Percentiles rank a stretch among this genome's conserved stretches.
Conservation (phyloP, 768 basidiomycete species). For the Phanerochaete sordida region DNA sequence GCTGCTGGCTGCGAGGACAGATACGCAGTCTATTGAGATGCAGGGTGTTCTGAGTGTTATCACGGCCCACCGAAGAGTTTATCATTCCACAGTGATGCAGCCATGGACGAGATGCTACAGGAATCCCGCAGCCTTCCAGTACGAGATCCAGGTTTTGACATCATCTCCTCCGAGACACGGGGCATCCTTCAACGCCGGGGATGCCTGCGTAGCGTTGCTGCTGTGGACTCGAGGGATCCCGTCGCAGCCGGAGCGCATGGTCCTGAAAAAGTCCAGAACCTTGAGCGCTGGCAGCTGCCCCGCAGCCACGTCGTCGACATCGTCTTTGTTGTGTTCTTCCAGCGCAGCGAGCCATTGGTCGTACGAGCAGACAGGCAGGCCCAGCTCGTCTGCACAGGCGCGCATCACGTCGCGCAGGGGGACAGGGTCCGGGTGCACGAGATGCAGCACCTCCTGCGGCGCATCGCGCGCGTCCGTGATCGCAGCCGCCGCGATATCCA, state of each 20-base stretch:
- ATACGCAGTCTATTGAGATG: too few species aligned
- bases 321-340: constrained; percentile 5
- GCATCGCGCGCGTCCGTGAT: constrained; percentile 23
- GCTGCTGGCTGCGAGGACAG: too few species aligned
- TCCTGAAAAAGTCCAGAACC: background rate
- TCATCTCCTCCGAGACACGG: background rate
- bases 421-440: constrained; percentile 10
- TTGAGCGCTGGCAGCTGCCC: background rate
- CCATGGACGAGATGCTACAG: too few species aligned
- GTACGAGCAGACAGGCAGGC: constrained; percentile 10
- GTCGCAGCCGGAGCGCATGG: background rate
- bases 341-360: constrained; percentile 19
- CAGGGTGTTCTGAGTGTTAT: too few species aligned
- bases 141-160: background rate
- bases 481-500: constrained; percentile 26
- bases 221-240: background rate
- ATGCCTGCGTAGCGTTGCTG: background rate
- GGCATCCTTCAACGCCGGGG: background rate
- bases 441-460: constrained; percentile 17
- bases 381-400: constrained; percentile 3
- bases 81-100: too few species aligned
- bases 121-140: background rate
- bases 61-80: too few species aligned
- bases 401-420: constrained; percentile 5
- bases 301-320: background rate